Base-by-base conservation (phyloP, 139 green algal species). In the Picochlorum sp. region DNA sequence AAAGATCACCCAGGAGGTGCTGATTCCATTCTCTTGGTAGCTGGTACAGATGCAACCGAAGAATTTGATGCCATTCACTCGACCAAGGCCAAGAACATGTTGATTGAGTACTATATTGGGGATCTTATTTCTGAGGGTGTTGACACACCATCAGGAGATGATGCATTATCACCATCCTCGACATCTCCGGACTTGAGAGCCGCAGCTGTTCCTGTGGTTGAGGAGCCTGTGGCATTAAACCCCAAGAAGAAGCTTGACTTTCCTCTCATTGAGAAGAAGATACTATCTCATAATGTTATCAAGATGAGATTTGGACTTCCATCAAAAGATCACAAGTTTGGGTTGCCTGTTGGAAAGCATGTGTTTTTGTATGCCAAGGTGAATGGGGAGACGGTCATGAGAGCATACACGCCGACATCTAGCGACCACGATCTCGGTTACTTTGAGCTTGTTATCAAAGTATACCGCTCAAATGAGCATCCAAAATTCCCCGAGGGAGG, bases 371-470 rank as follows among this genome's bases (percentile, higher is more conserved):
- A 94, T 62, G 86, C 81, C 50, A 84, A 77, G 56, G 75, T 92
- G 15, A 78, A 83, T 10, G 90, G 85, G 24, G 89, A 98, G 83
- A 81, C 79, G 14, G 86, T 98, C 23, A 89, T 94, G 86, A 81
- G 94, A 3, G 88, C 94, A 4, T 99, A 99, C 89, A 97, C 94
- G 16, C 94, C 94, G 31, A 92, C 83, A 59, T 87, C 72, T 65
- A 74, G 73, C 31, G 82, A 96, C 66, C 80, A 89, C 47, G 81
- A 95, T 38, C 45, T 87, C 4, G 94, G 94, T 2, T 82, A 91
- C 66, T 90, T 99, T 56, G 94, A 98, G 71, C 82, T 99, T 58
- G 84, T 99, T 6, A 81, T 99, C 66, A 98, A 97, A 86, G 78
- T 95, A 30, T 93, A 91, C 76, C 68, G 50, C 14, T 70, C 81